Evolutionary conservation across 306 rosid species (phyloP).

Genomic region (Gleditsia sinensis): DNA sequence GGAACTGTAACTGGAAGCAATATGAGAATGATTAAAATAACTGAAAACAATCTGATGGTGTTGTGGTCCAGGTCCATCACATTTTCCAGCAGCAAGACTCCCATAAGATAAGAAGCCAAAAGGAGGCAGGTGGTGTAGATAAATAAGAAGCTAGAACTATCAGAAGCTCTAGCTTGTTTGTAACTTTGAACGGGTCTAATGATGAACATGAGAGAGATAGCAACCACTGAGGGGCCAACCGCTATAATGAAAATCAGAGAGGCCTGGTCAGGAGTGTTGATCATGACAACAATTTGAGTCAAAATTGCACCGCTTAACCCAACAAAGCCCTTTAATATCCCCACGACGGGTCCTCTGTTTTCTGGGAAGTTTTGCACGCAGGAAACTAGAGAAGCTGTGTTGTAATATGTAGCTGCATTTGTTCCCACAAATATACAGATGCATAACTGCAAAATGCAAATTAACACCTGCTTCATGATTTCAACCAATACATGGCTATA

Average conservation of each 20-base stretch:
- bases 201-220: constrained; percentile 56
- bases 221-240: constrained; percentile 69
- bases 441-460: constrained; percentile 80
- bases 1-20: constrained; percentile 64
- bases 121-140: constrained; percentile 64
- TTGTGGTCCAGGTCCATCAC: constrained; percentile 42
- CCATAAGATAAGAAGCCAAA: constrained; percentile 66
- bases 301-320: constrained; percentile 75
- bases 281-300: constrained; percentile 58
- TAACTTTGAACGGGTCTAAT: constrained; percentile 60
- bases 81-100: constrained; percentile 64
- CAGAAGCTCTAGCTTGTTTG: constrained; percentile 55
- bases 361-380: constrained; percentile 77
- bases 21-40: constrained; percentile 47
- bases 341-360: constrained; percentile 71
- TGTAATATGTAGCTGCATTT: constrained; percentile 81
- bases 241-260: constrained; percentile 66
- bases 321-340: constrained; percentile 75
- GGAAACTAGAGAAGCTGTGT: constrained; percentile 68
- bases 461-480: neutral
- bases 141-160: constrained; percentile 59
- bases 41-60: constrained; percentile 37
- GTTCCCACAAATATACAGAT: constrained; percentile 65
- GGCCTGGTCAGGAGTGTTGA: constrained; percentile 52
- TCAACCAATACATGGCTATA: too few relatives aligned